phyloP scores from a whole-genome alignment of 2,329 filamentous ascomycete species.

The Pseudogymnoascus destructans region DNA sequence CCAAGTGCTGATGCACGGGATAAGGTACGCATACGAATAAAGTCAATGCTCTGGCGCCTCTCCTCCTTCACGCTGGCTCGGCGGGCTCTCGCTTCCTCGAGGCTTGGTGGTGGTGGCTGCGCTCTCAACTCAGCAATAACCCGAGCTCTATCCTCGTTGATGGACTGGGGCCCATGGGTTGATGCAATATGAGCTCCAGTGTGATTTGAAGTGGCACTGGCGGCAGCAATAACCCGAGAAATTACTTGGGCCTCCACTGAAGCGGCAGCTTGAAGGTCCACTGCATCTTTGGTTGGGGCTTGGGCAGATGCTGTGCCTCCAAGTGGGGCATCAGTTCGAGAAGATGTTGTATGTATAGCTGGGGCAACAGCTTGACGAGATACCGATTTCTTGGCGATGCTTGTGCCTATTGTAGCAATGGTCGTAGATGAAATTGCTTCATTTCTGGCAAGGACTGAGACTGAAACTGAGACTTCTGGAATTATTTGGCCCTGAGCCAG shows the following conservation, averaged over 20 bases:
- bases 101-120: conserved; percentile 11
- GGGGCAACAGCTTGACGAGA: background rate
- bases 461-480: background rate
- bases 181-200: background rate
- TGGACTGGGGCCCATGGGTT: background rate
- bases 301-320: background rate
- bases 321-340: background rate
- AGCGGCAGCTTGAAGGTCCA: background rate
- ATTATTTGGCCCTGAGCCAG: background rate
- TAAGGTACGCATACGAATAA: conserved; percentile 3
- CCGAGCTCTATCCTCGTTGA: background rate
- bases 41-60: conserved; percentile 2
- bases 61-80: conserved; percentile 13
- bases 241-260: background rate
- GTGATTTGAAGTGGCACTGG: background rate
- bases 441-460: background rate
- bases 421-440: background rate
- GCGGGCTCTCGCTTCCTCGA: conserved; percentile 15
- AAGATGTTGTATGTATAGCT: background rate
- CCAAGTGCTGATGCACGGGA: conserved; percentile 6
- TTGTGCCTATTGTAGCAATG: background rate
- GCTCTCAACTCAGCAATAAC: conserved; percentile 1
- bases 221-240: background rate
- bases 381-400: background rate
- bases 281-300: background rate